Conservation (phyloP, 2,329 filamentous ascomycete genomes). For the Clonostachys rhizophaga region DNA sequence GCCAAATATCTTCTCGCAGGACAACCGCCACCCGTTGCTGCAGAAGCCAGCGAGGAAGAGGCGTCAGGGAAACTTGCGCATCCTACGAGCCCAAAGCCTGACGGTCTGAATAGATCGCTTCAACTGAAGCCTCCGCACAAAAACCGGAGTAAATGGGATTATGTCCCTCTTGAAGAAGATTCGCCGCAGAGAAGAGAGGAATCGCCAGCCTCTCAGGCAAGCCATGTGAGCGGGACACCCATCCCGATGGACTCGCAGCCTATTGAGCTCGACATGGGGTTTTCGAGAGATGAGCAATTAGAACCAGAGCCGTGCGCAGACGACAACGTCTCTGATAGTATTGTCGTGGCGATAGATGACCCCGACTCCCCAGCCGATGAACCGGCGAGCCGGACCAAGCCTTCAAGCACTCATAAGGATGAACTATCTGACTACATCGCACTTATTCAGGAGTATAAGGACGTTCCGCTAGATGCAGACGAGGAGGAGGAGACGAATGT, state of each 20-base stretch:
- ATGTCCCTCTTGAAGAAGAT: slow-evolving; percentile 22
- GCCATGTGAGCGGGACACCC: slow-evolving; percentile 9
- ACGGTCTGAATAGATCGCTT: slow-evolving; percentile 28
- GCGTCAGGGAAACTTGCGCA: neutral
- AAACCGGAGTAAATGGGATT: slow-evolving; percentile 28
- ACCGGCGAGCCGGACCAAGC: slow-evolving; percentile 6
- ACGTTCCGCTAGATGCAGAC: slow-evolving; percentile 50
- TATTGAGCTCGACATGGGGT: slow-evolving; percentile 11
- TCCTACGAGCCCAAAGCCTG: slow-evolving; percentile 4
- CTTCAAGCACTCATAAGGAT: slow-evolving; percentile 26
- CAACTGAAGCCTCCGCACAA: slow-evolving; percentile 41
- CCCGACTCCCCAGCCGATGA: neutral
- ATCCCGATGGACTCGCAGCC: slow-evolving; percentile 14
- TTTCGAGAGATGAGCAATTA: neutral
- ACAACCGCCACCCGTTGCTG: slow-evolving; percentile 18
- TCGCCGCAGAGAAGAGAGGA: slow-evolving; percentile 29
- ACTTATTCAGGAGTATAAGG: slow-evolving; percentile 53
- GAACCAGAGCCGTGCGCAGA: neutral
- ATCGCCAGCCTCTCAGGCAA: slow-evolving; percentile 13
- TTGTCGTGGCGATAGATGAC: too few relatives aligned
- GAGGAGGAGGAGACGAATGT: slow-evolving; percentile 35
- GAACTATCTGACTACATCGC: slow-evolving; percentile 61
- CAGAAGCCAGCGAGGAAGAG: neutral
- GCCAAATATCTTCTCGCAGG: slow-evolving; percentile 55
- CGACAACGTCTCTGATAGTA: neutral